phyloP scores from a whole-genome alignment of 176 grass and related monocot species.

The Puya raimondii region DNA sequence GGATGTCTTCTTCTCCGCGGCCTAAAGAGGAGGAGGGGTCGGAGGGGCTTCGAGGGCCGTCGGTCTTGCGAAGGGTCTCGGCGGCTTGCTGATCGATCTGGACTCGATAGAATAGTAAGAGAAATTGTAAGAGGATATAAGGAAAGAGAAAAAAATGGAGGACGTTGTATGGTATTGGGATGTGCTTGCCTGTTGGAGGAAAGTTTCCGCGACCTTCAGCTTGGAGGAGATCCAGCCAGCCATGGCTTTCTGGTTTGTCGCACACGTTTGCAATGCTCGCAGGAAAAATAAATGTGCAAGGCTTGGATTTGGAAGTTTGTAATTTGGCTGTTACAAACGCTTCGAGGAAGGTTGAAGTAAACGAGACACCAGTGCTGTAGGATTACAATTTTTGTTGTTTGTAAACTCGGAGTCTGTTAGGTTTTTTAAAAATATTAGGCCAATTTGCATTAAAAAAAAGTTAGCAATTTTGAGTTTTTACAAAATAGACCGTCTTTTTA shows the following conservation, averaged over 20 bases:
- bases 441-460: too few species aligned
- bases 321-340: too few species aligned
- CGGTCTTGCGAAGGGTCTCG: conserved; percentile 72
- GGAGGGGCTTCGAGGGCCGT: conserved; percentile 27
- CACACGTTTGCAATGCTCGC: too few species aligned
- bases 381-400: too few species aligned
- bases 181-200: conserved; percentile 73
- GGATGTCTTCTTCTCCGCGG: background rate
- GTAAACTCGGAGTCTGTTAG: too few species aligned
- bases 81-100: conserved; percentile 99
- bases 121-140: conserved; percentile 20
- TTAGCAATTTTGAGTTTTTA: too few species aligned
- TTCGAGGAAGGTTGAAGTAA: too few species aligned
- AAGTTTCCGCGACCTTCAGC: conserved; percentile 89
- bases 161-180: background rate
- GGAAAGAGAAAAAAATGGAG: conserved; percentile 4
- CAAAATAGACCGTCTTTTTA: too few species aligned
- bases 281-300: too few species aligned
- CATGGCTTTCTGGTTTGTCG: conserved; percentile 22
- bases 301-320: too few species aligned
- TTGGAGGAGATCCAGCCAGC: conserved; percentile 95
- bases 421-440: too few species aligned
- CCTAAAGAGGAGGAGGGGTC: conserved; percentile 10
- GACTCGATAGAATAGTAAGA: background rate
- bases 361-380: too few species aligned